Evolutionary conservation across 768 basidiomycete genomes (phyloP).

Genomic region (Mycena chlorophos): DNA sequence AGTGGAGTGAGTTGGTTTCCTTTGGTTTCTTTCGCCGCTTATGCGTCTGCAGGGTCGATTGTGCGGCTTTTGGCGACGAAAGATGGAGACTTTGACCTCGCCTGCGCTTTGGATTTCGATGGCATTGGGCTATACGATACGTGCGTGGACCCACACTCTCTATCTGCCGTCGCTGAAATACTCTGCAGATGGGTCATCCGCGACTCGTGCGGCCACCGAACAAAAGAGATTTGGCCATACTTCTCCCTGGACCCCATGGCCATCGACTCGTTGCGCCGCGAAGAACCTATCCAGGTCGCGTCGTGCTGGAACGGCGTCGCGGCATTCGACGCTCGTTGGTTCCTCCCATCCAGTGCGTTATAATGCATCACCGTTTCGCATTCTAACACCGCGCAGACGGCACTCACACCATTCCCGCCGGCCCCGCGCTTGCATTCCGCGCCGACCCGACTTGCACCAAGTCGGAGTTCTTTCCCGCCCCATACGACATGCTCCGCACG

Average conservation of each 20-base stretch:
- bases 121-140: conserved; percentile 45
- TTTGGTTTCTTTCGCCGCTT: conserved; percentile 36
- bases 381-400: neutral
- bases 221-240: conserved; percentile 78
- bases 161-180: conserved; percentile 35
- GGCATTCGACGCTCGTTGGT: conserved; percentile 50
- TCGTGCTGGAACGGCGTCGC: conserved; percentile 86
- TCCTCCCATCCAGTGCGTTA: conserved; percentile 11
- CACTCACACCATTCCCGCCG: conserved; percentile 9
- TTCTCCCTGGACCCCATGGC: conserved; percentile 61
- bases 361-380: neutral
- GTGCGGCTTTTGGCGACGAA: conserved; percentile 42
- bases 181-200: conserved; percentile 22
- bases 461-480: conserved; percentile 24
- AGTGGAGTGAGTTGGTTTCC: conserved; percentile 42
- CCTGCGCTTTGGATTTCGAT: conserved; percentile 69
- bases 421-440: conserved; percentile 19
- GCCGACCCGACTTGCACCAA: conserved; percentile 20
- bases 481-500: conserved; percentile 25
- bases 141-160: conserved; percentile 58
- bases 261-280: conserved; percentile 58
- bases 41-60: conserved; percentile 49
- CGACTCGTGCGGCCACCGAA: conserved; percentile 34
- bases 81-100: conserved; percentile 62
- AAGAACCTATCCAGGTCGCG: conserved; percentile 64